Evolutionary conservation across 2,329 filamentous ascomycete species (phyloP), one percentile per base, ranked within the genome.

Genomic region (Geosmithia putterillii): DNA sequence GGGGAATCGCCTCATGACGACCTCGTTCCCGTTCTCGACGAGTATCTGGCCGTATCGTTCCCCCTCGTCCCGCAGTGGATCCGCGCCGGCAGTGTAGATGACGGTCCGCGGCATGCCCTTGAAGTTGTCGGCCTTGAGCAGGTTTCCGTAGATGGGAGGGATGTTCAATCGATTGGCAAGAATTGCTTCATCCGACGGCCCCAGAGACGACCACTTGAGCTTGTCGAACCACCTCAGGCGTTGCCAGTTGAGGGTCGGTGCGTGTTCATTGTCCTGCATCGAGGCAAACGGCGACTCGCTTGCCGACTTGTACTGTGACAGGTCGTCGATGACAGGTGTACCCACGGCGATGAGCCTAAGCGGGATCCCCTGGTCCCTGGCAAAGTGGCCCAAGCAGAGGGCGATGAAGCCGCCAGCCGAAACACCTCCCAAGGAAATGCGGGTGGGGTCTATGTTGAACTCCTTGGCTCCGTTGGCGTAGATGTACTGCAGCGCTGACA

Each of bases 41-140:
- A 72, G 49, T 48, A 61, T 58, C 47, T 53, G 51, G 0, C 57
- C 69, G 46, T 72, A 72, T 0, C 61, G 62, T 53, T 72, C 68
- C 2, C 67, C 69, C 49, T 72, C 69, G 48, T 72, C 69, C 2
- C 69, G 57, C 43, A 72, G 49, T 2, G 66, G 65, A 47, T 71
- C 68, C 28, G 62, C 63, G 0, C 61, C 61, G 1, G 65, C 65
- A 7, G 65, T 67, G 50, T 60, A 65, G 35, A 67, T 59, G 21
- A 66, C 56, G 1, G 64, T 67, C 43, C 54, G 58, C 19, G 60
- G 46, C 10, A 68, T 50, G n/a, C 53, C 45, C 3, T 40, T 45
- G 32, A 60, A 64, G 46, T 56, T 48, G 2, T 58, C 56, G 2
- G 64, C 64, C 10, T 52, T 46, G 42, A 67, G 52, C 12, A 63